Evolutionary conservation across 2,329 filamentous ascomycete species (phyloP), one percentile per base, ranked within the genome.

Genomic region (Hypomyces rosellus): DNA sequence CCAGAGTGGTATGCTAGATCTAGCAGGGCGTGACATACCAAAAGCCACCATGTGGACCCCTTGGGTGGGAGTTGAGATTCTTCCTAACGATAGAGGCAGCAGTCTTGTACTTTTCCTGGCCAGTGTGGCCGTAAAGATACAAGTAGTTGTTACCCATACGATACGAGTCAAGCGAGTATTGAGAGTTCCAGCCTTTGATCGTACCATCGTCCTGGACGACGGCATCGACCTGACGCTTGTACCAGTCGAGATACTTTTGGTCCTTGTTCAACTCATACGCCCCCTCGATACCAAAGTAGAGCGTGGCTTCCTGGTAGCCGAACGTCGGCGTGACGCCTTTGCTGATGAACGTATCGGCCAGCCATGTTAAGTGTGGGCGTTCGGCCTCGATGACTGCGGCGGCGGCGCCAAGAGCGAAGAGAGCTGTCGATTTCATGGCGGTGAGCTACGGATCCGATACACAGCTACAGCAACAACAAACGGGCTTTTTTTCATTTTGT

Each of bases 71-170:
- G 53, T 78, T 63, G 5, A 81, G 59, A 53, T 76, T 73, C 14
- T 63, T 55, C 8, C 74, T 67, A 41, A 81, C 65, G 3, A 66
- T 65, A 5, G 69, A 69, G 3, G 76, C 74, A 0, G 76, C 77
- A 5, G 59, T 59, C 56, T 72, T 72, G 62, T 77, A 81, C 57
- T 74, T 77, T 11, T 65, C 58, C 37, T 74, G 67, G 11, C 68
- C 67, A 0, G 74, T 74, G 51, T 68, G 60, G 55, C 72, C 68
- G 56, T 76, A 74, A 65, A 76, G 71, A 55, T 68, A 75, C 1
- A 81, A 65, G 36, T 77, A 64, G 57, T 75, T 76, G 55, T 76
- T 72, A 7, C 76, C 78, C 33, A 80, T 68, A 5, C 77, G 74
- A 53, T 80, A 72, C 51, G 80, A 73, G 53, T 77, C 74, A 1